Base-by-base conservation (phyloP, 192 early-diverging fungal species). In the Umbelopsis sp. region DNA sequence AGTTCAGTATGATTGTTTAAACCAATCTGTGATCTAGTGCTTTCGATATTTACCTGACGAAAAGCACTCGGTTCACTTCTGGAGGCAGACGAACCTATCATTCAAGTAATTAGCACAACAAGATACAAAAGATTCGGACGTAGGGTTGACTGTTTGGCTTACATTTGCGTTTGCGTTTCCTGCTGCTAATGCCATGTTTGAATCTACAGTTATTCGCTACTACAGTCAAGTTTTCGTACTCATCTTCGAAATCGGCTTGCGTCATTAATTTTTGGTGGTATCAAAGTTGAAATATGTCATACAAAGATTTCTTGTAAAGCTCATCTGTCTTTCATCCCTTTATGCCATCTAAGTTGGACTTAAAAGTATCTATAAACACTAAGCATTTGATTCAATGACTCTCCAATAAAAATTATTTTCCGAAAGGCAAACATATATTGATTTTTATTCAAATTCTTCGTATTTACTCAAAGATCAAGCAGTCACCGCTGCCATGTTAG, bases 21-120 rank as follows among this genome's bases (percentile, higher is more conserved):
- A 18, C 21, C 8, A 21, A 27, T 53, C 15, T 0, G 4, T 1
- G 23, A 30, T 46, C 12, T 23, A 71, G 10, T 35, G 46, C 25
- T 27, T 1, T 27, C 7, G 21, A 37, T 30, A 2, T 66, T 67
- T 82, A 88, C 79, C 94, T 89, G 10, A 99, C 93, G 68, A 97
- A 91, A 18, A 99, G 86, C 6, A 93, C 92, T 52, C 97, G 87
- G 79, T 99, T 99, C 27, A 99, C 97, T 80, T 94, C 96, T 49
- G 95, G 91, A 49, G 96, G 91, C 47, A 98, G 83, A 33, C 92
- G 90, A 41, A 85, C 91, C 84, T 86, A 79, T 20, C 21, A 44
- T 46, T 22, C 27, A 48, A 45, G n/a, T 15, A 51, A 53, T 46
- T 4, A 49, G 22, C 20, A 48, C 33, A 15, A 52, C 27, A 48